phyloP scores from a whole-genome alignment of 768 basidiomycete genomes.

The Kwoniella heveanensis region DNA sequence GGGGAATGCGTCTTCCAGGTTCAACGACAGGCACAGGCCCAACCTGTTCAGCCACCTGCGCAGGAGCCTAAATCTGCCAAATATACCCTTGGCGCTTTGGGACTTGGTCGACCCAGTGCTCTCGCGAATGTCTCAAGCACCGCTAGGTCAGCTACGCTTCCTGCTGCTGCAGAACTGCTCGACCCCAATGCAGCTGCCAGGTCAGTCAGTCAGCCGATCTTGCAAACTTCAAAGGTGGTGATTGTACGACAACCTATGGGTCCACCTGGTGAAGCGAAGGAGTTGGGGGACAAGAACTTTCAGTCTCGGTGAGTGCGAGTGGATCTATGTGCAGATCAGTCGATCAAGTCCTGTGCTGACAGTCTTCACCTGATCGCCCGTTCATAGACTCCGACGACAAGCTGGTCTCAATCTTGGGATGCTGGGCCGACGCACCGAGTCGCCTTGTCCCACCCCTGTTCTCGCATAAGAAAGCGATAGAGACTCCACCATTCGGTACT shows the following conservation, averaged over 20 bases:
- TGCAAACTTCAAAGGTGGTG: slow-evolving; percentile 8
- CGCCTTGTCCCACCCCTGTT: slow-evolving; percentile 9
- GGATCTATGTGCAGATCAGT: too few species aligned
- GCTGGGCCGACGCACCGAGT: slow-evolving; percentile 33
- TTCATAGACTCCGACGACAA: slow-evolving; percentile 32
- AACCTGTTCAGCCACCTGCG: neutral
- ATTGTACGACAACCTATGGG: slow-evolving; percentile 46
- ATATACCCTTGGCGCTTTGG: slow-evolving; percentile 15
- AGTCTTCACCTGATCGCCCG: too few species aligned
- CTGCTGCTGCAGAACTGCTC: neutral
- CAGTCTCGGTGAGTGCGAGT: slow-evolving; percentile 37
- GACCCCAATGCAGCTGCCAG: slow-evolving; percentile 2
- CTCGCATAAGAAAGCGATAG: neutral
- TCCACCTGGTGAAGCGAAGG: slow-evolving; percentile 48
- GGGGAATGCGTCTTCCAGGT: neutral
- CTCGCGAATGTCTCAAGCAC: neutral
- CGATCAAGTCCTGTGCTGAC: too few species aligned
- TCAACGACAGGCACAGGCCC: neutral
- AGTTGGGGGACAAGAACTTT: slow-evolving; percentile 49
- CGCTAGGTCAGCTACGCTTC: neutral
- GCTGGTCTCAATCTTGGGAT: slow-evolving; percentile 40
- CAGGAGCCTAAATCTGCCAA: slow-evolving; percentile 10
- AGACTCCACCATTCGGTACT: too few species aligned
- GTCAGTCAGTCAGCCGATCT: slow-evolving; percentile 17
- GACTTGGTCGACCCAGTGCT: slow-evolving; percentile 11